A percentile compares a stretch with the other conserved stretches of the same genome.
phyloP scores from a whole-genome alignment of 257 asterid species.

The Ilex asprella region DNA sequence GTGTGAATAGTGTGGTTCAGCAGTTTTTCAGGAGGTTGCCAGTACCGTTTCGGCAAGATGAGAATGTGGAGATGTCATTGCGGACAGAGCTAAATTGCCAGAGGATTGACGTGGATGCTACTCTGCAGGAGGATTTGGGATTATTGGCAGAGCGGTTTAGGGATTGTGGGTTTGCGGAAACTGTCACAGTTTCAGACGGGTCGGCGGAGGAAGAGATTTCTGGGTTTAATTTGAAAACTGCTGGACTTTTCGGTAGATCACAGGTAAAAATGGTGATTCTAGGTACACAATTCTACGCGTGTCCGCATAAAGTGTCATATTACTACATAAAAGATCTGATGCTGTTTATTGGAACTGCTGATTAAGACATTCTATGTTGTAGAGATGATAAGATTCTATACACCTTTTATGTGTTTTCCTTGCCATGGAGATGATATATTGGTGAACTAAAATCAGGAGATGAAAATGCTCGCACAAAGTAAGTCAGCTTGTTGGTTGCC shows the following conservation, averaged over 20 bases:
- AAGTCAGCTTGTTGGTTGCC: not conserved
- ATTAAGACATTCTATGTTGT: too few species aligned
- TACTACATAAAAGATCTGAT: not conserved
- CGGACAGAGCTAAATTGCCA: conserved; percentile 28
- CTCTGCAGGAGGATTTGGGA: conserved; percentile 74
- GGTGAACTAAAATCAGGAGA: not conserved
- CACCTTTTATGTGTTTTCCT: too few species aligned
- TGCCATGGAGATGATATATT: too few species aligned
- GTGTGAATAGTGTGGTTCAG: conserved; percentile 71
- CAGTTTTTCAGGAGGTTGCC: conserved; percentile 69
- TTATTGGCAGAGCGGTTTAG: conserved; percentile 61
- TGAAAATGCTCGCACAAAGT: not conserved
- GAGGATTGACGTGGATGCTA: conserved; percentile 42
- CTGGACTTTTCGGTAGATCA: conserved; percentile 67
- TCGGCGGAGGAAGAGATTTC: conserved; percentile 47
- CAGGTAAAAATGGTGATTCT: conserved; percentile 36
- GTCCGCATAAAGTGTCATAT: not conserved
- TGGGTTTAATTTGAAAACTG: conserved; percentile 52
- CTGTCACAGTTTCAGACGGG: conserved; percentile 35
- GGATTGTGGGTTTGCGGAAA: conserved; percentile 56
- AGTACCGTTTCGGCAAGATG: conserved; percentile 63
- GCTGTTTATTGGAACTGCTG: not conserved
- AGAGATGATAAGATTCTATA: too few species aligned
- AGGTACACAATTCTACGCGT: not conserved
- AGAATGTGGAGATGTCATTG: conserved; percentile 33